Base-by-base conservation (phyloP, 106 monocot species). In the Posidonia australis region DNA sequence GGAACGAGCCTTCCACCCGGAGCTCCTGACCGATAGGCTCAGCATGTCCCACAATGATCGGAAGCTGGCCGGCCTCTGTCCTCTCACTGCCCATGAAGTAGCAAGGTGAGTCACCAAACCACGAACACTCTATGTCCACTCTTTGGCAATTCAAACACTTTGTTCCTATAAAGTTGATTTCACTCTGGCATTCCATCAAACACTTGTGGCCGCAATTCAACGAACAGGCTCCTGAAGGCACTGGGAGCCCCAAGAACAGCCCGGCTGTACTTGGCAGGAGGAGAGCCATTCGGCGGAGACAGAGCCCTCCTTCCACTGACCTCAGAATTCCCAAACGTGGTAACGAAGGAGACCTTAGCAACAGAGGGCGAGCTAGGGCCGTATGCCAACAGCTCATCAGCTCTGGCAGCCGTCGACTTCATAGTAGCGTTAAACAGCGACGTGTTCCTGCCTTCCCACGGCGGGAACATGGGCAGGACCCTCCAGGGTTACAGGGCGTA, bases 361-460 rank as follows among this genome's bases (percentile, higher is more conserved):
- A 43, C 27, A 4, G 44, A 6, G 0, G 76, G 29, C 3, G 80
- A 80, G 63, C 63, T 80, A 17, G 58, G 48, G 43, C 47, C 41
- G 18, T 72, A 45, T 44, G 22, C 18, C 0, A 64, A 69, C 58
- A 62, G 44, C 67, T 24, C 76, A 10, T 80, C 80, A 19, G 47
- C 48, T 10, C 62, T 80, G 0, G 80, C 80, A 0, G 76, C 80
- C 5, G 0, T 80, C 30, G 80, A 80, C 67, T 76, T 62, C 57
- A 59, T 76, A 1, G 67, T 80, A 21, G 53, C 76, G 16, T 26
- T 68, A 44, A 68, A 63, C 57, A 72, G 76, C 45, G 76, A 80
- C 43, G 76, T 80, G 19, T 80, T 80, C 76, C 13, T 80, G 49
- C 58, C 80, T 0, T 80, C 80, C 12, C 80, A 80, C 51, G 80